A percentile compares a stretch with the other conserved stretches of the same genome.
Evolutionary conservation across 179 eudicot species (phyloP).

Genomic region (Beta lomatogona): DNA sequence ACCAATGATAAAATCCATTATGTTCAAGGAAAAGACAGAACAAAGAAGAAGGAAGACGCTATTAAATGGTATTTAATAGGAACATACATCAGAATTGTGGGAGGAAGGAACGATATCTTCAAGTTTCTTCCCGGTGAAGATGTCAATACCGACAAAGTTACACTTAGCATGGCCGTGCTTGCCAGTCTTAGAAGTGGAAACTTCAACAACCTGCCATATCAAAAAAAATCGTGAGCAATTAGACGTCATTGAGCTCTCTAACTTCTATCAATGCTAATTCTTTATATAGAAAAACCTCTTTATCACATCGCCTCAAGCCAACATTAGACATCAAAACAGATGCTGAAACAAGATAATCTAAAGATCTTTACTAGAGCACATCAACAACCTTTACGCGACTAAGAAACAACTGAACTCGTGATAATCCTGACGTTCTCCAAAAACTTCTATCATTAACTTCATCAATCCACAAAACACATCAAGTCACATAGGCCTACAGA

Average conservation of each 20-base stretch:
- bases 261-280: too few relatives aligned
- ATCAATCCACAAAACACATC: too few relatives aligned
- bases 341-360: neutral
- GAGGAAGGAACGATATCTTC: slow-evolving; percentile 93
- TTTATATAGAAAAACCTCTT: too few relatives aligned
- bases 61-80: too few relatives aligned
- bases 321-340: neutral
- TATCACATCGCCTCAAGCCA: neutral
- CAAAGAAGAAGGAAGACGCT: neutral
- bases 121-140: slow-evolving; percentile 74
- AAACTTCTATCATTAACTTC: too few relatives aligned
- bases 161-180: slow-evolving; percentile 92
- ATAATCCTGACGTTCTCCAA: too few relatives aligned
- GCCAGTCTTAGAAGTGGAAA: slow-evolving; percentile 87
- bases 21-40: neutral
- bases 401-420: too few relatives aligned
- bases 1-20: neutral
- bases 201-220: slow-evolving; percentile 70
- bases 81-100: slow-evolving; percentile 82
- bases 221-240: too few relatives aligned
- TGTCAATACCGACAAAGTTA: slow-evolving; percentile 73
- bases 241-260: too few relatives aligned
- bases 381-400: neutral
- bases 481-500: neutral
- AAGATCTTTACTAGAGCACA: neutral